Base-by-base conservation (phyloP, 495 filamentous ascomycete genomes). In the Thozetella sp. region DNA sequence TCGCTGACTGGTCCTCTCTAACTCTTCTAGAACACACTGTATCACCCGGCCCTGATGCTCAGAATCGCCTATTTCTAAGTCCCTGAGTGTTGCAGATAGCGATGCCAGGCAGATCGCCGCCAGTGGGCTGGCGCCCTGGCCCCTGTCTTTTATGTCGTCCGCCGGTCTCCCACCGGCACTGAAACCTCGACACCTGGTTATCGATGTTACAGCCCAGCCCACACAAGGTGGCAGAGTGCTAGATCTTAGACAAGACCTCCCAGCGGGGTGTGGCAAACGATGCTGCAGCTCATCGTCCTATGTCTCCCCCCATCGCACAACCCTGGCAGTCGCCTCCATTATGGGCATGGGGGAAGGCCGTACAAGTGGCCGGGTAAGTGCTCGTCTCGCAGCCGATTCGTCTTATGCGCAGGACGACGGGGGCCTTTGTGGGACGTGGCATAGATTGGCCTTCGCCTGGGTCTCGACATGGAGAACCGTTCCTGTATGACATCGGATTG, bases 241-340 rank as follows among this genome's bases (percentile, higher is more conserved):
- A 64, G 66, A 72, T 72, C 70, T 72, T 53, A 72, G 70, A 72
- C 70, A 72, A 40, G 1, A 17, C 55, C 12, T 48, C 43, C 15
- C 43, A 48, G n/a, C 55, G 22, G 17, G 25, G 64, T 63, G 60
- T 60, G 58, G 53, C 59, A 60, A 57, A 43, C 54, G 57, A 56
- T 53, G 57, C 54, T 23, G 63, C 13, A 62, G 55, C 53, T 60
- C 43, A 34, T 27, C 48, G 30, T 54, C 46, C 24, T 51, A 46
- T 30, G 23, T 53, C 22, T 22, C 25, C 53, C 24, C n/a, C 43
- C 30, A 9, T 17, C 30, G 17, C 30, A 4, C 43, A 11, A 10
- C 43, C 43, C 43, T 48, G 43, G 4, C 43, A 4, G 11, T n/a
- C n/a, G 12, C 30, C 6, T 37, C 30, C 30, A 37, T 25, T 57